These are phyloP conservation scores for Elaeagnus macrophylla DNA, from an alignment of 306 rosid species.

Conservation along the genomic window DNA sequence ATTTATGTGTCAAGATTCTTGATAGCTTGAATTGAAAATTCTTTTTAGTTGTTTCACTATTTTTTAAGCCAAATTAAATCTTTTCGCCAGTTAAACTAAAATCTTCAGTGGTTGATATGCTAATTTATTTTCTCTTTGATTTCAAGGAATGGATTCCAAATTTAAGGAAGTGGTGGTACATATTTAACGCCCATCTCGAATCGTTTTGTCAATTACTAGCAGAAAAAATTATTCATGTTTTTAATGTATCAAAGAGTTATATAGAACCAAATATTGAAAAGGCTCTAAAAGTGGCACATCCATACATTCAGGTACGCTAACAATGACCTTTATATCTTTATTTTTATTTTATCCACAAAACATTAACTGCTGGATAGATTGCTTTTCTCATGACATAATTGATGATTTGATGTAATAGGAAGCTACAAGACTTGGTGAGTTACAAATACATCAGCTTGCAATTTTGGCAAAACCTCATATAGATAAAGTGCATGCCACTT, in stretches of 20 bases:
- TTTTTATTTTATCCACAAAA: no score
- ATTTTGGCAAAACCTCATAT: conserved; percentile 19
- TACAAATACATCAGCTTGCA: conserved; percentile 14
- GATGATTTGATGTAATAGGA: conserved; percentile 21
- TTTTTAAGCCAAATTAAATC: neutral
- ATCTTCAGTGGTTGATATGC: neutral
- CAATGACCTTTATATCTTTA: neutral
- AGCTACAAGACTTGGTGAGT: conserved; percentile 13
- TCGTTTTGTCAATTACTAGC: conserved; percentile 17
- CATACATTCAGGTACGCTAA: conserved; percentile 22
- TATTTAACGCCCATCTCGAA: conserved; percentile 14
- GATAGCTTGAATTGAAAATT: neutral
- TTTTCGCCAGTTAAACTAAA: no score
- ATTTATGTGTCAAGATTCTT: no score
- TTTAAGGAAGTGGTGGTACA: conserved; percentile 21
- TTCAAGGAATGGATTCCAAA: conserved; percentile 31
- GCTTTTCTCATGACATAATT: neutral
- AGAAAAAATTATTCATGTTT: conserved; percentile 20
- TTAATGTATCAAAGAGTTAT: conserved; percentile 20
- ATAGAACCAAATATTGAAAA: conserved; percentile 16
- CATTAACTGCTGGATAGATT: no score
- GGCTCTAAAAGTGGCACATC: conserved; percentile 10
- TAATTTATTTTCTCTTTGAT: conserved; percentile 3
- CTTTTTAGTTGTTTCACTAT: neutral
- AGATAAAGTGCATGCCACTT: conserved; percentile 6